Evolutionary conservation across 164 flowering plant species (phyloP), one percentile per base, ranked within the genome.

Genomic region (Vitis amurensis): DNA sequence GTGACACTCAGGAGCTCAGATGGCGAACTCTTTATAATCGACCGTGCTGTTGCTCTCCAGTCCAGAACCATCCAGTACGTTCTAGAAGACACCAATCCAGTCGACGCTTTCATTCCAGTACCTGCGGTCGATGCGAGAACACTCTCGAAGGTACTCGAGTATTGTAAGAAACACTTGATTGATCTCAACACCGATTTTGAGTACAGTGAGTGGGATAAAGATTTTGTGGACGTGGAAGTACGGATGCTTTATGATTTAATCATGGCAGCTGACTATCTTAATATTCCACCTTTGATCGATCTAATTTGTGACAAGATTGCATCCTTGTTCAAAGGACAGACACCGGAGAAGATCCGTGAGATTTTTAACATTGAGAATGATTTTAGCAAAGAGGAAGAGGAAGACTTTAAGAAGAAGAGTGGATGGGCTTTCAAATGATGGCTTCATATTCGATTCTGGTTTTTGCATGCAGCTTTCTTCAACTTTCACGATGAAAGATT

Each of bases 341-440:
- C 59, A 3, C 17, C 30, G 14, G 68, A 71, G 13, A 14, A 68
- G 60, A 52, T 76, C 9, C 71, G 78, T 11, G 17, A 71, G 50
- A 15, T 47, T 17, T 71, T 76, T 61, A 56, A 37, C 11, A 55
- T 76, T 47, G 65, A 55, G 52, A 71, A 71, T 50, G 78, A 76
- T 58, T 76, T 71, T 8, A 60, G 68, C 0, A 64, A 68, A 0
- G 75, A 67, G 48, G 72, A 76, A 23, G 72, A 71, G 31, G 75
- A 44, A 16, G 14, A 49, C 11, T 29, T 67, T 9, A 19, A 60
- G 9, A 30, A 30, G 37, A 55, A 71, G 27, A 55, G 57, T 50
- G 11, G 0, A 10, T 75, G 78, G 78, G 70, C 50, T 5, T 17
- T 17, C 17, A 23, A 23, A 23, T 23, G 27, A 23, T 23, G 27